Conservation (phyloP, 192 early-diverging fungal species). For the Entophlyctis helioformis region DNA sequence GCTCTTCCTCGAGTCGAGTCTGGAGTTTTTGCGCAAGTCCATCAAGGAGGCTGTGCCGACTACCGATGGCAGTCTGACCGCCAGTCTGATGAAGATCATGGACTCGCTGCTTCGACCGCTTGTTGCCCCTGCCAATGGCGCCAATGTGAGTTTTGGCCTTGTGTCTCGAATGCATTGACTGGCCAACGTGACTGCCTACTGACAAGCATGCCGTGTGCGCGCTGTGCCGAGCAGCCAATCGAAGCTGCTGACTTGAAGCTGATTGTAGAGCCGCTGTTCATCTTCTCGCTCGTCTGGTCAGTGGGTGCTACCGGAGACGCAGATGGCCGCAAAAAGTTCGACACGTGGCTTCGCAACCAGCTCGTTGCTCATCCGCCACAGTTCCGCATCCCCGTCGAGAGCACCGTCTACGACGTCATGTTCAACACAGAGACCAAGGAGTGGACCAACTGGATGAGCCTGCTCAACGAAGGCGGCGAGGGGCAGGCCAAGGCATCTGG, state of each 20-base stretch:
- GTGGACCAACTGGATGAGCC: slow-evolving; percentile 43
- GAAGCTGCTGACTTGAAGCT: slow-evolving; percentile 15
- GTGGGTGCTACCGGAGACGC: slow-evolving; percentile 43
- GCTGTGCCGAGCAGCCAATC: too few species aligned
- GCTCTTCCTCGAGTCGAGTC: slow-evolving; percentile 22
- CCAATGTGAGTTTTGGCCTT: too few species aligned
- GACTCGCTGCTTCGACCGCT: slow-evolving; percentile 27
- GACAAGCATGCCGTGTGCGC: too few species aligned
- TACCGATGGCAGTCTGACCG: slow-evolving; percentile 36
- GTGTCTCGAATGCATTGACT: too few species aligned
- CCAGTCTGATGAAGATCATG: slow-evolving; percentile 38
- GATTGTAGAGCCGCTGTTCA: slow-evolving; percentile 34
- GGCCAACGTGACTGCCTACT: too few species aligned
- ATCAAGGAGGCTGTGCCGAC: slow-evolving; percentile 40
- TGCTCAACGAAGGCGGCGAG: slow-evolving; percentile 7
- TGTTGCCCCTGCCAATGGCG: too few species aligned
- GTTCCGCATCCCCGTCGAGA: slow-evolving; percentile 20
- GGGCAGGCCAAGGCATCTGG: background rate
- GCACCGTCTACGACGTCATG: slow-evolving; percentile 40
- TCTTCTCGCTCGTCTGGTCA: slow-evolving; percentile 49
- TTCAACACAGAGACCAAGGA: slow-evolving; percentile 26
- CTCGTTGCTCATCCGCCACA: slow-evolving; percentile 7
- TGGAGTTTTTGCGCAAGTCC: slow-evolving; percentile 34
- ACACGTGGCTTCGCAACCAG: slow-evolving; percentile 26
- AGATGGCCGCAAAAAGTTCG: slow-evolving; percentile 43